phyloP scores from a whole-genome alignment of 148 eudicot genomes.

The Spergularia bocconei region DNA sequence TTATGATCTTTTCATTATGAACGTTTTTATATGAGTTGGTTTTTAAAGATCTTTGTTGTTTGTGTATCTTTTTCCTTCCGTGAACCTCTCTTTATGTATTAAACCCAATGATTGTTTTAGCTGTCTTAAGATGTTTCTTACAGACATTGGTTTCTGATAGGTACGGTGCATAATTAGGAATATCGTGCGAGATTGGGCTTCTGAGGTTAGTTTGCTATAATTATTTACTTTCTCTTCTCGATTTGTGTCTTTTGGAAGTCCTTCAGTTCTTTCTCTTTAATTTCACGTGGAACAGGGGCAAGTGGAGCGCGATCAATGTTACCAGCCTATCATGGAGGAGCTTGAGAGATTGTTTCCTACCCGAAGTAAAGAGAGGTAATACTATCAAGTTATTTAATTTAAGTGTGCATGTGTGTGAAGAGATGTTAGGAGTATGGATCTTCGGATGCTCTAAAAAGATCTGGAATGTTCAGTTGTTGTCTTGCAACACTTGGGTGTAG shows the following conservation, averaged over 20 bases:
- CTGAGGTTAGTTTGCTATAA: slow-evolving; percentile 56
- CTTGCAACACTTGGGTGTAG: background rate
- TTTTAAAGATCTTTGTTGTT: background rate
- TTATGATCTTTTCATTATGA: too few relatives aligned
- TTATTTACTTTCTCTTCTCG: background rate
- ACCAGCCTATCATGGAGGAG: slow-evolving; percentile 85
- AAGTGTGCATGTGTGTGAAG: background rate
- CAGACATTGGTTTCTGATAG: slow-evolving; percentile 32
- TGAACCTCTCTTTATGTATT: background rate
- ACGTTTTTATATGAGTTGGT: background rate
- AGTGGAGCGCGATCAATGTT: slow-evolving; percentile 90
- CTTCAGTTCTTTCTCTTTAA: slow-evolving; percentile 8
- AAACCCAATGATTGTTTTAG: background rate
- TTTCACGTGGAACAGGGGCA: slow-evolving; percentile 54
- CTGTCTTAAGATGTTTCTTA: background rate
- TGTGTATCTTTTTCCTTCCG: background rate
- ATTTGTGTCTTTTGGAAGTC: slow-evolving; percentile 7
- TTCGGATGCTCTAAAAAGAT: background rate
- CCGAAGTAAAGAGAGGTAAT: slow-evolving; percentile 61
- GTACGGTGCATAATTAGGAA: slow-evolving; percentile 94
- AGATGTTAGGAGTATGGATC: background rate
- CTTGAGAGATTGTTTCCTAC: slow-evolving; percentile 64
- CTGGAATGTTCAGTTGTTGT: background rate
- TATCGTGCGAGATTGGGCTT: slow-evolving; percentile 94
- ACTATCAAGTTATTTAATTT: background rate